Evolutionary conservation across 495 filamentous ascomycete genomes (phyloP).

Genomic region (Penicillium bialowiezense): DNA sequence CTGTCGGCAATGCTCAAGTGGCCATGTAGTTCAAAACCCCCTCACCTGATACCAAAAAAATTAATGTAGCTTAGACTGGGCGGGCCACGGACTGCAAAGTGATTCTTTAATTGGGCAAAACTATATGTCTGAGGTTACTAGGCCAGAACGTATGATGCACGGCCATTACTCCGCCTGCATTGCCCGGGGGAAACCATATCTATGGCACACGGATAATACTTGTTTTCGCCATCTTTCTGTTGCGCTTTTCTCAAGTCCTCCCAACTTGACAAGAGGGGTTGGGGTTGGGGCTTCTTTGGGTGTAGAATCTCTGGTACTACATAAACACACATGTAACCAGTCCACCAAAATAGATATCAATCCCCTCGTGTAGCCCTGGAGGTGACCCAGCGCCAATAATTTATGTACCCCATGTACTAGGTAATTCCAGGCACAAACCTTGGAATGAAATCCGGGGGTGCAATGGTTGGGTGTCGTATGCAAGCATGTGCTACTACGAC

Average conservation of each 20-base stretch:
- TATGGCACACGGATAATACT: no score
- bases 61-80: slow-evolving; percentile 1
- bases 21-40: background rate
- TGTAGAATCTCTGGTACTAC: no score
- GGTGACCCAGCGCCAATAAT: no score
- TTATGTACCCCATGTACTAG: no score
- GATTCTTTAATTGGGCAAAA: slow-evolving; percentile 1
- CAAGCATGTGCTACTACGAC: background rate
- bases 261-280: no score
- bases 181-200: background rate
- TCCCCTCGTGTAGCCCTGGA: no score
- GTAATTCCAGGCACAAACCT: background rate
- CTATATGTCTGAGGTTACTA: background rate
- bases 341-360: no score
- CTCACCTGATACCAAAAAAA: background rate
- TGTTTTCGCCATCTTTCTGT: no score
- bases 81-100: slow-evolving; percentile 5
- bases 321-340: no score
- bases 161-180: slow-evolving; percentile 6
- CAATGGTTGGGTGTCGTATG: background rate
- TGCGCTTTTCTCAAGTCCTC: no score
- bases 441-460: slow-evolving; percentile 2
- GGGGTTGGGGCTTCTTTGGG: no score
- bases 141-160: slow-evolving; percentile 9
- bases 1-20: background rate